Evolutionary conservation across 2,329 filamentous ascomycete genomes (phyloP).

Genomic region (Botrytis byssoidea): DNA sequence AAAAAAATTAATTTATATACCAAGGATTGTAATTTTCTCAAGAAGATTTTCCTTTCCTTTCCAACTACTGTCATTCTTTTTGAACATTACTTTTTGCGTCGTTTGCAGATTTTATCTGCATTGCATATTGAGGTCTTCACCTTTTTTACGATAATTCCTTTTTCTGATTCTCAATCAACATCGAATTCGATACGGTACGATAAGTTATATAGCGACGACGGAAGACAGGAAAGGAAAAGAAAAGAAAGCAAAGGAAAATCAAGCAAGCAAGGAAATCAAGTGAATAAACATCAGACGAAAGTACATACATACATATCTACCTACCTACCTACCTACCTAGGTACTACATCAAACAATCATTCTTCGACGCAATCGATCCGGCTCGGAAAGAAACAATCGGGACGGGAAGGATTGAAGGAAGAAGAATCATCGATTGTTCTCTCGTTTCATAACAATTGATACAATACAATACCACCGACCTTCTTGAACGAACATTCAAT

Average conservation of each 20-base stretch:
- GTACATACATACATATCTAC: neutral
- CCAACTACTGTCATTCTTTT: constrained; percentile 22
- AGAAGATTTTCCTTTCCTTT: neutral
- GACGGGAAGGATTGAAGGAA: constrained; percentile 13
- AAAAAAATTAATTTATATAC: neutral
- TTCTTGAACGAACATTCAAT: neutral
- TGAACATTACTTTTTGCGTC: neutral
- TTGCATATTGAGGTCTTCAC: neutral
- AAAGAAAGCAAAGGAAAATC: neutral
- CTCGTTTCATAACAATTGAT: neutral
- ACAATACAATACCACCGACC: neutral
- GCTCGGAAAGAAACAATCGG: neutral
- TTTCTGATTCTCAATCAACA: neutral
- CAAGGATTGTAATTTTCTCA: neutral
- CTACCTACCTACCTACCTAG: neutral
- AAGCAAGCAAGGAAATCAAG: neutral
- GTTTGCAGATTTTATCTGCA: neutral
- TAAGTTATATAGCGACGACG: neutral
- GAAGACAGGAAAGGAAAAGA: neutral
- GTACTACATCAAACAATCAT: neutral
- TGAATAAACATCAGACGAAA: neutral
- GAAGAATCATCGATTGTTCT: neutral
- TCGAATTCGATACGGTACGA: neutral
- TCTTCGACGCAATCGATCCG: neutral
- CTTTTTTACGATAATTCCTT: neutral